Evolutionary conservation across 371 early-diverging fungal species (phyloP), one percentile per base, ranked within the genome.

Genomic region (Haplosporangium sp.): DNA sequence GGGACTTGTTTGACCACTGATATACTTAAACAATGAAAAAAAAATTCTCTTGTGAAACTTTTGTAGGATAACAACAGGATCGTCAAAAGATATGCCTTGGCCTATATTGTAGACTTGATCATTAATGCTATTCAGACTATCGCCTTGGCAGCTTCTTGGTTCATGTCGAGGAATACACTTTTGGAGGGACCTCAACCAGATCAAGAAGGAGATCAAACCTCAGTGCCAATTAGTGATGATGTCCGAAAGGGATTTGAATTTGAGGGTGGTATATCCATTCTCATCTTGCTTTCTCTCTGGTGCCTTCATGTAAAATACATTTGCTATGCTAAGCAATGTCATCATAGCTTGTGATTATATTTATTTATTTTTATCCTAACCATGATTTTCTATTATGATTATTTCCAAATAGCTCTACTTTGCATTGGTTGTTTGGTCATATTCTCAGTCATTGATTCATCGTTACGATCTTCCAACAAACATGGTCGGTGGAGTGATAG

Each of bases 221-320:
- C 70, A 9, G 71, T 69, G 37, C 73, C 74, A 3, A 73, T 78
- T 27, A 78, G 65, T 17, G 79, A 78, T 47, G 74, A 78, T 20
- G 67, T 78, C 58, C 73, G 79, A 56, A 70, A 73, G 45, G 79
- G 61, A 34, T 78, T 78, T 61, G 70, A 70, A 27, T 78, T 78
- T 57, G 79, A 78, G 42, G 74, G 79, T 17, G 79, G 79, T 44
- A 78, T 78, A 34, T 78, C 79, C 17, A 78, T 78, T 39, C 48
- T 78, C 20, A 78, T 78, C 47, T 65, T 78, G 10, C 71, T 73
- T 20, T 35, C 61, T 56, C 71, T 78, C 7, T 78, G 79, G 79
- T 78, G 73, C 42, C 70, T 78, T 61, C 79, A 78, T 27, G 79
- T 78, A 78, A 55, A 70, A 66, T 39, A 1, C 20, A 2, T 7